Conservation (phyloP, 2,329 filamentous ascomycete species). For the Cytospora paraplurivora region DNA sequence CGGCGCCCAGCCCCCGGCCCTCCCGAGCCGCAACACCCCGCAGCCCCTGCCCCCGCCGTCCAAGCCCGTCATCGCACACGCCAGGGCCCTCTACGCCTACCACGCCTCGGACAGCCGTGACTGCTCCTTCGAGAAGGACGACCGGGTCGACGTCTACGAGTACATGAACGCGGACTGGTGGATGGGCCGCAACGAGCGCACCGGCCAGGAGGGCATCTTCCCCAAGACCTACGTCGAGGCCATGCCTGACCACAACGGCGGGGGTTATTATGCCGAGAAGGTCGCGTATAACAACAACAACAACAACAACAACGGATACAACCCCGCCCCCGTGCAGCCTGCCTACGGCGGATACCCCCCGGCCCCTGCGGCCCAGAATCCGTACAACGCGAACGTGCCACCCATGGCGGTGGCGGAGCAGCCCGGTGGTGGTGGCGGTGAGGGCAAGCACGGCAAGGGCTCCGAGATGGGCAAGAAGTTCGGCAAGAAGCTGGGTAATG, state of each 20-base stretch:
- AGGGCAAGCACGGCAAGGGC: slow-evolving; percentile 59
- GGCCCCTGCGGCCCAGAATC: slow-evolving; percentile 57
- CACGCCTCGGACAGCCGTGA: slow-evolving; percentile 78
- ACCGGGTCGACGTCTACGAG: slow-evolving; percentile 78
- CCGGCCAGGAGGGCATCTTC: slow-evolving; percentile 88
- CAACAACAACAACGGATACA: slow-evolving; percentile 25
- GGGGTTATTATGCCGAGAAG: slow-evolving; percentile 32
- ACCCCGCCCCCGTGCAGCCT: slow-evolving; percentile 35
- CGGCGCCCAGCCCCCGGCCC: slow-evolving; percentile 37
- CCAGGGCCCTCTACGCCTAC: slow-evolving; percentile 84
- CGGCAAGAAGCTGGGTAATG: slow-evolving; percentile 87
- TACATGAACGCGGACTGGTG: slow-evolving; percentile 99
- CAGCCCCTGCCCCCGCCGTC: slow-evolving; percentile 44
- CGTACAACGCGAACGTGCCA: slow-evolving; percentile 71
- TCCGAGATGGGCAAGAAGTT: slow-evolving; percentile 87
- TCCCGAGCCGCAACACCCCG: slow-evolving; percentile 35
- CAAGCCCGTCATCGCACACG: slow-evolving; percentile 68
- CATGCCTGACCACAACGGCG: slow-evolving; percentile 44
- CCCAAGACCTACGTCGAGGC: slow-evolving; percentile 86
- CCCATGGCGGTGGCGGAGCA: slow-evolving; percentile 70
- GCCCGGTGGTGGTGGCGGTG: slow-evolving; percentile 44
- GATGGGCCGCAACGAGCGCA: slow-evolving; percentile 84
- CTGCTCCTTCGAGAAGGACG: slow-evolving; percentile 76
- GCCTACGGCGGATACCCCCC: slow-evolving; percentile 47
- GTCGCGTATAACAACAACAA: slow-evolving; percentile 33